A percentile compares a stretch with the other conserved stretches of the same genome.
Conservation (phyloP, 2,329 filamentous ascomycete species). For the Epichloe amarillans region DNA sequence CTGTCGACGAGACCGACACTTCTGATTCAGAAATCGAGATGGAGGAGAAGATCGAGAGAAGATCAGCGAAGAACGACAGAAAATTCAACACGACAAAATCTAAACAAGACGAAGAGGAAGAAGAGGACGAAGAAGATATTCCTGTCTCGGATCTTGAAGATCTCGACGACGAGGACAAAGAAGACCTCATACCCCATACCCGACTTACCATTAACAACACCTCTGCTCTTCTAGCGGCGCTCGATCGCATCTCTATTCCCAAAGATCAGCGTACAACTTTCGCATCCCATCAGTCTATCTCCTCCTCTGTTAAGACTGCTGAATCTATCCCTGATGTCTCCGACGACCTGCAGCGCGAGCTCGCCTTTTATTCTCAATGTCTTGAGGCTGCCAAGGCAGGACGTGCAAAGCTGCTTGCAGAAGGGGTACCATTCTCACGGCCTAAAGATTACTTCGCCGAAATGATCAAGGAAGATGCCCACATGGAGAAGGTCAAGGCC, state of each 20-base stretch:
- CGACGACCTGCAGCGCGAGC: conserved; percentile 83
- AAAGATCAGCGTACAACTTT: conserved; percentile 59
- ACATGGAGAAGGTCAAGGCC: conserved; percentile 93
- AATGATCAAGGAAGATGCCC: conserved; percentile 97
- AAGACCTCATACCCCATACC: conserved; percentile 80
- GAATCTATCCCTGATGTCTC: conserved; percentile 65
- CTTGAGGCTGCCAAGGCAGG: conserved; percentile 65
- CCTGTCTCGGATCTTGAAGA: conserved; percentile 79
- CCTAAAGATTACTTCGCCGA: conserved; percentile 96
- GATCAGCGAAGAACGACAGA: conserved; percentile 15
- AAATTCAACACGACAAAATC: conserved; percentile 5
- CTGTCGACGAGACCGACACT: conserved; percentile 46
- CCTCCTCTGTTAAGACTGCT: conserved; percentile 50
- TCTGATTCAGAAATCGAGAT: conserved; percentile 64
- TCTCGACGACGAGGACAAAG: conserved; percentile 62
- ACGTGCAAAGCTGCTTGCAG: conserved; percentile 62
- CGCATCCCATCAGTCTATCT: conserved; percentile 67
- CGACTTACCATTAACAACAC: conserved; percentile 97
- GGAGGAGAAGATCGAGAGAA: conserved; percentile 48
- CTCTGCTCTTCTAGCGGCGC: conserved; percentile 63
- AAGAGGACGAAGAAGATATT: conserved; percentile 74
- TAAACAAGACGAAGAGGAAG: conserved; percentile 27
- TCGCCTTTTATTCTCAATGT: conserved; percentile 85
- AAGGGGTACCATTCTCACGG: conserved; percentile 74
- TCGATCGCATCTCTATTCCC: conserved; percentile 63